phyloP scores from a whole-genome alignment of 2,329 filamentous ascomycete species.

The Fusarium neocosmosporiellum region DNA sequence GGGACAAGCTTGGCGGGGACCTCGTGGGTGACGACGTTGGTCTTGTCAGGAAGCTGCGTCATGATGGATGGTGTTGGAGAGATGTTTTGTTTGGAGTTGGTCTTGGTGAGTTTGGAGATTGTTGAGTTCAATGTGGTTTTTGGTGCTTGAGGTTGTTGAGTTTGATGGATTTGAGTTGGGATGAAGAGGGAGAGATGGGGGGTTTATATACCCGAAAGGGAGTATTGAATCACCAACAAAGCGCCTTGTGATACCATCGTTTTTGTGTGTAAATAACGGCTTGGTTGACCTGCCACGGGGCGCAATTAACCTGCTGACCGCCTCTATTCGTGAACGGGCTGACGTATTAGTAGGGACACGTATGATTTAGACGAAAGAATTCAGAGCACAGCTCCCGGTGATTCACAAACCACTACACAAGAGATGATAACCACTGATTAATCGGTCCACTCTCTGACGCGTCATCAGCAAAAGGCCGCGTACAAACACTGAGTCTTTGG shows the following conservation, averaged over 20 bases:
- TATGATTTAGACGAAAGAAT: neutral
- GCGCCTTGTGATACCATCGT: neutral
- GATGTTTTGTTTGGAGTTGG: neutral
- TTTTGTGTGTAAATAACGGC: neutral
- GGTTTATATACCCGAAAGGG: neutral
- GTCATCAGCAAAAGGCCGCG: neutral
- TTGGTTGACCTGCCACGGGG: neutral
- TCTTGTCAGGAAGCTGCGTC: slow-evolving; percentile 5
- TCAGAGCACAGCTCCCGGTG: neutral
- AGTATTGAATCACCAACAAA: neutral
- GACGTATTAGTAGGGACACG: neutral
- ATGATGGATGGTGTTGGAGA: neutral
- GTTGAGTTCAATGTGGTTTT: neutral
- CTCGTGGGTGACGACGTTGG: neutral
- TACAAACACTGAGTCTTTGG: neutral
- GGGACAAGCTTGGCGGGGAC: slow-evolving; percentile 2
- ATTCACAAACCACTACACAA: neutral
- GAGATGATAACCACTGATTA: neutral
- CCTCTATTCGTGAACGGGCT: neutral
- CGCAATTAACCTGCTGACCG: neutral
- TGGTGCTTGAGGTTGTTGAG: neutral
- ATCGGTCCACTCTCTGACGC: neutral
- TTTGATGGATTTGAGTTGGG: neutral
- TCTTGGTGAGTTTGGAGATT: neutral
- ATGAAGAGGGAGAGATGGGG: neutral